A percentile compares a stretch with the other conserved stretches of the same genome.
phyloP scores from a whole-genome alignment of 179 eudicot species.

The Patellifolia procumbens region DNA sequence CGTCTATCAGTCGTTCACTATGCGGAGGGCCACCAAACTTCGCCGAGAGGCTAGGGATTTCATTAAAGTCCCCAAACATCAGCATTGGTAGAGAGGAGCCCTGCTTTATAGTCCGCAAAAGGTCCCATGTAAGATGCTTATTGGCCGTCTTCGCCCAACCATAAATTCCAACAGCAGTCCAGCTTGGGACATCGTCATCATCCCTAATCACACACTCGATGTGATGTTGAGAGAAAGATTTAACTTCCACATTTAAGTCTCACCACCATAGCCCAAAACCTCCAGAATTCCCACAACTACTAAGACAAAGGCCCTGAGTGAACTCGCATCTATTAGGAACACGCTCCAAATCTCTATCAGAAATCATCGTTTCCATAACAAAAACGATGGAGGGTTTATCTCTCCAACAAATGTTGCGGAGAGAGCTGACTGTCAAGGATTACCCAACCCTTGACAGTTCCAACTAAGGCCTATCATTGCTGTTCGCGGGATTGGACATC shows the following conservation, averaged over 20 bases:
- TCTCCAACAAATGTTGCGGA: background rate
- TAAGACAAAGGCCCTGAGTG: background rate
- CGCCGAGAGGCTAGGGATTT: background rate
- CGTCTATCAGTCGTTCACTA: background rate
- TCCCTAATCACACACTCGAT: background rate
- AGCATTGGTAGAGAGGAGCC: too few relatives aligned
- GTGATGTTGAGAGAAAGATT: background rate
- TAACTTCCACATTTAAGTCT: background rate
- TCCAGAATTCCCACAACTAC: background rate
- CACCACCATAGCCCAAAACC: background rate
- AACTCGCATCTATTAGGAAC: background rate
- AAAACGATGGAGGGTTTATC: background rate
- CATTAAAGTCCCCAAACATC: background rate
- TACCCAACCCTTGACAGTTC: too few relatives aligned
- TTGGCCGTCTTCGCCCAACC: background rate
- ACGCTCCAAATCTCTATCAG: background rate
- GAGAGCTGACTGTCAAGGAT: too few relatives aligned
- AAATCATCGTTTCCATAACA: conserved; percentile 1
- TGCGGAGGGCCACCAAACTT: background rate
- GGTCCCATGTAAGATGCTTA: background rate
- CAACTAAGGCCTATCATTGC: too few relatives aligned
- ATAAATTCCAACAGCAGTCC: background rate
- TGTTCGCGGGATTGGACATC: too few relatives aligned
- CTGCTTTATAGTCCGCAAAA: background rate
- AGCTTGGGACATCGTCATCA: background rate